A percentile compares a stretch with the other conserved stretches of the same genome.
Evolutionary conservation across 805 yeast genomes (phyloP).

Genomic region (Candida succiphila): DNA sequence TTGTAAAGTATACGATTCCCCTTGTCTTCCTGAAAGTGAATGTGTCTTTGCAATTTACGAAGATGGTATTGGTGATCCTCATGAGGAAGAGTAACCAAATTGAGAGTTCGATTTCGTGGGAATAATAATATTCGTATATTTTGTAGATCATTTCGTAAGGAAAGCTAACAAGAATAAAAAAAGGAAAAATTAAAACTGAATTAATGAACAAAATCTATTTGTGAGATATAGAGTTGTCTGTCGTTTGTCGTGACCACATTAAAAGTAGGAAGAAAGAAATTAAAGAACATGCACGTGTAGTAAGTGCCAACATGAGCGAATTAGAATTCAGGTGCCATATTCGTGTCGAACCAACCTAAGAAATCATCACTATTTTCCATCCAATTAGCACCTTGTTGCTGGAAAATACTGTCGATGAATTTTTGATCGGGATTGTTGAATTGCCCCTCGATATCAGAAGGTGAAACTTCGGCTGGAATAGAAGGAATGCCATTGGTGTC

Average conservation of each 20-base stretch:
- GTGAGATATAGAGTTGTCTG: too few relatives aligned
- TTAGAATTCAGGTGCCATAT: constrained; percentile 55
- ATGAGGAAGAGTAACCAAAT: constrained; percentile 64
- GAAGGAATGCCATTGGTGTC: not conserved
- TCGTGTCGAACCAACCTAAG: constrained; percentile 88
- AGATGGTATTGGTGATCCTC: constrained; percentile 95
- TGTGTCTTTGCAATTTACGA: constrained; percentile 93
- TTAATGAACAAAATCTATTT: too few relatives aligned
- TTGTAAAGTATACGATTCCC: constrained; percentile 92
- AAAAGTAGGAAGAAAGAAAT: too few relatives aligned
- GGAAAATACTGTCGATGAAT: constrained; percentile 48
- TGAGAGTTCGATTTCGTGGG: too few relatives aligned
- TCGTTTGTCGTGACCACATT: too few relatives aligned
- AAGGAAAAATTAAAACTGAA: too few relatives aligned
- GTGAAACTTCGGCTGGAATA: not conserved
- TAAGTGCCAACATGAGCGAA: too few relatives aligned
- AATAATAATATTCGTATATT: too few relatives aligned
- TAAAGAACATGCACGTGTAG: too few relatives aligned
- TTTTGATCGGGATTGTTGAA: constrained; percentile 11
- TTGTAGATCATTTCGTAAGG: too few relatives aligned
- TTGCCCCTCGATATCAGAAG: not conserved
- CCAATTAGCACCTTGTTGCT: constrained; percentile 81
- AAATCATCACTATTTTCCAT: constrained; percentile 79
- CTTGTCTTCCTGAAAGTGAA: constrained; percentile 93
- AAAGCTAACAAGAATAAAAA: too few relatives aligned